Percentiles rank a stretch among this genome's conserved stretches.
These are phyloP conservation scores for Durio zibethinus DNA, from an alignment of 345 rosid species.

Conservation along the genomic window DNA sequence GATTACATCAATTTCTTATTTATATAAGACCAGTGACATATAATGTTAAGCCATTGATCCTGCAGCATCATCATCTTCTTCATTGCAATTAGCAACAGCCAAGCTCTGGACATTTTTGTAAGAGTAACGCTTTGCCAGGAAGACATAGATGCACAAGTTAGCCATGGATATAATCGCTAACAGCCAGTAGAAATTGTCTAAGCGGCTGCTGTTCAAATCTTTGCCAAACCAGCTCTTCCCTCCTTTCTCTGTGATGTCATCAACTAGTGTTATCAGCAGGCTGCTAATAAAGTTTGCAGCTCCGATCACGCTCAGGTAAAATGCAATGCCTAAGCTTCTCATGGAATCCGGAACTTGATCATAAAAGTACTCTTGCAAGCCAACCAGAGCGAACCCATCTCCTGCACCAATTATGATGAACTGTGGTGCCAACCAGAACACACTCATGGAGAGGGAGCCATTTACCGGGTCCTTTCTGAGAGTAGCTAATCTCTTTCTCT, in stretches of 20 bases:
- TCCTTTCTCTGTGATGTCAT: constrained; percentile 38
- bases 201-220: too few species aligned
- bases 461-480: constrained; percentile 29
- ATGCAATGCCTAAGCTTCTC: constrained; percentile 92
- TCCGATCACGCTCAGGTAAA: constrained; percentile 79
- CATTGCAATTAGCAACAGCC: constrained; percentile 60
- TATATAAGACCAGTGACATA: neutral
- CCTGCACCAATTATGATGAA: constrained; percentile 65
- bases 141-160: constrained; percentile 51
- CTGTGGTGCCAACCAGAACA: constrained; percentile 87
- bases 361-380: constrained; percentile 88
- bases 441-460: constrained; percentile 64
- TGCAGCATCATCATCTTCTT: constrained; percentile 27
- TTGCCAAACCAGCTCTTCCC: constrained; percentile 40
- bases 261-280: constrained; percentile 54
- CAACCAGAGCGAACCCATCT: constrained; percentile 76
- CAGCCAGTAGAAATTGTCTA: constrained; percentile 55
- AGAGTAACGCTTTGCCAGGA: constrained; percentile 56
- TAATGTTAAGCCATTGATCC: constrained; percentile 24
- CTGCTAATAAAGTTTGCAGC: constrained; percentile 76
- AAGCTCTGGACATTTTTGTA: constrained; percentile 74
- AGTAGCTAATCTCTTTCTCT: constrained; percentile 44
- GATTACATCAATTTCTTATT: neutral
- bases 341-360: constrained; percentile 96
- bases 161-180: constrained; percentile 41